A percentile compares a stretch with the other conserved stretches of the same genome.
phyloP scores from a whole-genome alignment of 2,329 filamentous ascomycete genomes.

The Metarhizium rileyi region DNA sequence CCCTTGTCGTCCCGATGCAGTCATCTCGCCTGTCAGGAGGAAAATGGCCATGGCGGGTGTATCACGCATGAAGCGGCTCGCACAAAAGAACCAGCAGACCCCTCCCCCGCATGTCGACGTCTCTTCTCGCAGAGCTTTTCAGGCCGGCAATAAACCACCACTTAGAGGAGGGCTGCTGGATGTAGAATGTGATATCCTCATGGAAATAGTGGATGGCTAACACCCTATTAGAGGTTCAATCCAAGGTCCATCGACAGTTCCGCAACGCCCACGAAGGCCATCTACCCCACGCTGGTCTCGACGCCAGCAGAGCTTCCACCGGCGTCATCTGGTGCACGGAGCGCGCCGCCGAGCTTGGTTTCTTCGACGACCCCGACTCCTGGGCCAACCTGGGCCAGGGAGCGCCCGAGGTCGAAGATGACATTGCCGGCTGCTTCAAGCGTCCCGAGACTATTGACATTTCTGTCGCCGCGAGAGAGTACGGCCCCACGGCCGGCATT shows the following conservation, averaged over 20 bases:
- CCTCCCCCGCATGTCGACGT: too few species aligned
- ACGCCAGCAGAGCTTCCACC: slow-evolving; percentile 78
- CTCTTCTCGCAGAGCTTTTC: too few species aligned
- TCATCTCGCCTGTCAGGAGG: too few species aligned
- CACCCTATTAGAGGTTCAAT: slow-evolving; percentile 57
- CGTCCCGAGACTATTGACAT: slow-evolving; percentile 73
- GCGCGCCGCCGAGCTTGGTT: slow-evolving; percentile 82
- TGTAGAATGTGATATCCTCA: too few species aligned
- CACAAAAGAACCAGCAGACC: too few species aligned
- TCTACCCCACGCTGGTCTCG: slow-evolving; percentile 81
- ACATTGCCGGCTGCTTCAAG: slow-evolving; percentile 81
- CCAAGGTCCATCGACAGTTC: slow-evolving; percentile 81
- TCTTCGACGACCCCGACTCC: slow-evolving; percentile 64
- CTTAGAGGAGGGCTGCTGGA: too few species aligned
- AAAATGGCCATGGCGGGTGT: too few species aligned
- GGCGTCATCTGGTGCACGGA: slow-evolving; percentile 92
- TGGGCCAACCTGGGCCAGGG: slow-evolving; percentile 96
- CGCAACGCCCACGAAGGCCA: slow-evolving; percentile 84
- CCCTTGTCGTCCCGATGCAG: too few species aligned
- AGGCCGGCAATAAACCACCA: too few species aligned
- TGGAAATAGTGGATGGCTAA: slow-evolving; percentile 7
- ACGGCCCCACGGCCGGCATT: slow-evolving; percentile 90
- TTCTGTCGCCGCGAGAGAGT: slow-evolving; percentile 71
- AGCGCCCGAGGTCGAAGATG: slow-evolving; percentile 86
- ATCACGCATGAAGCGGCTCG: too few species aligned